phyloP scores from a whole-genome alignment of 805 yeast species.

The Geotrichum ghanense region DNA sequence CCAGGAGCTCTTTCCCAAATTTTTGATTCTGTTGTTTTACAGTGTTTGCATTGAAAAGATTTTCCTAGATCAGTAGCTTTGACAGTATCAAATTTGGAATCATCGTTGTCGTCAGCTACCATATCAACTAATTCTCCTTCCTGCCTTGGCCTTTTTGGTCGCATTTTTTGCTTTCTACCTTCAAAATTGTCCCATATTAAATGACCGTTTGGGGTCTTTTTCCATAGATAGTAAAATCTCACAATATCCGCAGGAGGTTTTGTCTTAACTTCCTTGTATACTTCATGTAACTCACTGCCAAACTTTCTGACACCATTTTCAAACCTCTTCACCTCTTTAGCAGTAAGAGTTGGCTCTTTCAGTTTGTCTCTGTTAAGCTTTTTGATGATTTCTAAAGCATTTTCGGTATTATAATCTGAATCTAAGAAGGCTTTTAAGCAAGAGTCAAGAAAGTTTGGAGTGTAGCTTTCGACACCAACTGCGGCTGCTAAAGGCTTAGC shows the following conservation, averaged over 20 bases:
- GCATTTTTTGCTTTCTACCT: conserved; percentile 49
- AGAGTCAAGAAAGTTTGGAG: conserved; percentile 79
- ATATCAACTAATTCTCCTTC: conserved; percentile 31
- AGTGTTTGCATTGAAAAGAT: conserved; percentile 57
- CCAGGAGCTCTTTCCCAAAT: conserved; percentile 73
- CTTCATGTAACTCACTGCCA: conserved; percentile 75
- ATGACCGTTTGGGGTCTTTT: conserved; percentile 68
- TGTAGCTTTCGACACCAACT: conserved; percentile 43
- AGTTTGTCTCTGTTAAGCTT: conserved; percentile 45
- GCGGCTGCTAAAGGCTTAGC: conserved; percentile 39
- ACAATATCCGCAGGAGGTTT: conserved; percentile 73
- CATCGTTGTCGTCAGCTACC: conserved; percentile 57
- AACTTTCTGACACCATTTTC: conserved; percentile 61
- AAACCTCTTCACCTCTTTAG: conserved; percentile 53
- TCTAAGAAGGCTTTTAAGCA: conserved; percentile 45
- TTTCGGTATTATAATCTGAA: conserved; percentile 36
- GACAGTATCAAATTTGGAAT: conserved; percentile 52
- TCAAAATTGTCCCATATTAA: conserved; percentile 72
- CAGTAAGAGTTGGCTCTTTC: conserved; percentile 65
- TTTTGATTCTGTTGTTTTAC: conserved; percentile 42
- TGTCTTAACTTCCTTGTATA: conserved; percentile 56
- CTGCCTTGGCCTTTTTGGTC: conserved; percentile 23
- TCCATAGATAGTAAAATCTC: conserved; percentile 84
- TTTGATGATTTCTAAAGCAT: conserved; percentile 37
- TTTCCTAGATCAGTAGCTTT: conserved; percentile 33